phyloP scores from a whole-genome alignment of 768 basidiomycete genomes.

The Boletales sp. region DNA sequence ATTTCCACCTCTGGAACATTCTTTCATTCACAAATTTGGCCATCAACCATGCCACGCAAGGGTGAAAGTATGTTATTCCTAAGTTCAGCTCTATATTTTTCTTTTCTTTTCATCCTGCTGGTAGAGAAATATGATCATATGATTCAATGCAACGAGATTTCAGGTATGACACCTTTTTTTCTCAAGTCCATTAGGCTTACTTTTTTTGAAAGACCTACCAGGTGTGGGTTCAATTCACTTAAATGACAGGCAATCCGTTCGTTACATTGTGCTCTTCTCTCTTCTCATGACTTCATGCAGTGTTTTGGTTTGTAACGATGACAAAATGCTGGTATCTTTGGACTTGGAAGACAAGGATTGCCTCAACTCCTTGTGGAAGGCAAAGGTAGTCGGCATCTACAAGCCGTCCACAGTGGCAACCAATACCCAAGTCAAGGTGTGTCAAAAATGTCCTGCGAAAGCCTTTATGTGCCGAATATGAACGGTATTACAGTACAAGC shows the following conservation, averaged over 20 bases:
- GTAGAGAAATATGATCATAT: not conserved
- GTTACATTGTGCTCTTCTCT: not conserved
- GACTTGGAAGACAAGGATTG: not conserved
- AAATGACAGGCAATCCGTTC: not conserved
- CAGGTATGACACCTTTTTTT: not conserved
- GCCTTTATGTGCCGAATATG: not conserved
- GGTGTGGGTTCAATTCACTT: not conserved
- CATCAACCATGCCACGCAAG: not conserved
- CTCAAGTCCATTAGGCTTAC: not conserved
- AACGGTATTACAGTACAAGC: not conserved
- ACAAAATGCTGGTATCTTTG: not conserved
- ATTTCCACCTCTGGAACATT: too few species aligned
- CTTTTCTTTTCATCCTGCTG: not conserved
- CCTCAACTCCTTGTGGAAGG: not conserved
- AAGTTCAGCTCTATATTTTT: not conserved
- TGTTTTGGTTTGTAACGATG: not conserved
- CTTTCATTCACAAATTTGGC: too few species aligned
- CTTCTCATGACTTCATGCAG: not conserved
- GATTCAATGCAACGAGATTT: not conserved
- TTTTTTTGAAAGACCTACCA: not conserved
- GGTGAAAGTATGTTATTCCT: not conserved
- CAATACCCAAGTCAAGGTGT: not conserved
- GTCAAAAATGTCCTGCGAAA: not conserved
- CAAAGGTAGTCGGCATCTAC: not conserved
- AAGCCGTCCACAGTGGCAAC: not conserved